Evolutionary conservation across 306 rosid genomes (phyloP), one percentile per base, ranked within the genome.

Genomic region (Ziziphus jujuba): DNA sequence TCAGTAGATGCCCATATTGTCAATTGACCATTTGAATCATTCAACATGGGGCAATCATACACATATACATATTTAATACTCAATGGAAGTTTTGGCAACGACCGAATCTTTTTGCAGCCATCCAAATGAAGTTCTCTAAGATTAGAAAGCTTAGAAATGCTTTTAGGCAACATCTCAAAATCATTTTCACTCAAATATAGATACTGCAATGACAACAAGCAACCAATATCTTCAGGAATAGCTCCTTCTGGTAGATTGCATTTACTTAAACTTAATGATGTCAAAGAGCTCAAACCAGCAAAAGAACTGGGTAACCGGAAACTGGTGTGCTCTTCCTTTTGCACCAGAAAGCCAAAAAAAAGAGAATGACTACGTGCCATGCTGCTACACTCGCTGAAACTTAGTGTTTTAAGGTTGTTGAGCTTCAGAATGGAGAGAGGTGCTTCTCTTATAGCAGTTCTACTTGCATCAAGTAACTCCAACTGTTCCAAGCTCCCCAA

Each of bases 371-470:
- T 28, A 28, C 4, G 33, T 4, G 4, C 33, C 33, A 28, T 4
- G 4, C 33, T 28, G 33, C 33, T 28, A 28, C 33, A 28, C 4
- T 28, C 33, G 33, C 33, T 28, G 33, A 47, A 47, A 47, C 17
- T 36, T 24, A 68, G 24, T 2, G 24, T 44, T 19, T 56, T 17
- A 5, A 68, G 72, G 15, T 15, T 68, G 5, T 53, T 38, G 54
- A 68, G 57, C 38, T 54, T 55, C 17, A 54, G 55, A 44, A 68
- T 13, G 5, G 72, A 68, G 19, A n/a, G 9, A 54, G 72, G 72
- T 23, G 63, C 63, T n/a, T 56, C 13, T 10, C 25, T 13, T 68
- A 68, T 25, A 25, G 56, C 56, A 68, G 55, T 68, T 4, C 16
- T 19, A 24, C 52, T 68, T 3, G 57, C 44, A 9, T 68, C 54